Percentiles rank a stretch among this genome's conserved stretches.
Conservation (phyloP, 768 basidiomycete genomes). For the Strobilomyces confusus region DNA sequence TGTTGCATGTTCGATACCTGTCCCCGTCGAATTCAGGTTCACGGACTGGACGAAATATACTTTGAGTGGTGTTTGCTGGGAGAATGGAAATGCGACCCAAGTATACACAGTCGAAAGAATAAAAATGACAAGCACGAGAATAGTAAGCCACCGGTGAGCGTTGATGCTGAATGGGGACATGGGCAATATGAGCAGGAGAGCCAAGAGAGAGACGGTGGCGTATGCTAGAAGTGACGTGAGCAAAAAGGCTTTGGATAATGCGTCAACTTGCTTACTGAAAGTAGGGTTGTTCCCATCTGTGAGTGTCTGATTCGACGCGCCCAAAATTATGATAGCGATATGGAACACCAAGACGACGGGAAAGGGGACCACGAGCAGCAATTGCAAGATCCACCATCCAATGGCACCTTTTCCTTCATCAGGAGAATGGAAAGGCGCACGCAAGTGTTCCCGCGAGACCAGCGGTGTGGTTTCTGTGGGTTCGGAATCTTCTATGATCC, state of each 20-base stretch:
- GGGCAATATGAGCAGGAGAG: slow-evolving; percentile 52
- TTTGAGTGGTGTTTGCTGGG: slow-evolving; percentile 56
- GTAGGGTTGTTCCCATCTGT: slow-evolving; percentile 55
- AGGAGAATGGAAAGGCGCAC: not conserved
- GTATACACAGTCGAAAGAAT: slow-evolving; percentile 41
- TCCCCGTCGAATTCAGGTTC: slow-evolving; percentile 35
- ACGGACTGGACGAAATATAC: slow-evolving; percentile 67
- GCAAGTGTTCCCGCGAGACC: slow-evolving; percentile 32
- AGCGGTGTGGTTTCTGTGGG: slow-evolving; percentile 59
- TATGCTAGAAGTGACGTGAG: slow-evolving; percentile 43
- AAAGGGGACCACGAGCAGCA: slow-evolving; percentile 50
- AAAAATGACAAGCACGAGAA: slow-evolving; percentile 39
- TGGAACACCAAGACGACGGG: slow-evolving; percentile 53
- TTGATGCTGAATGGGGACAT: slow-evolving; percentile 62
- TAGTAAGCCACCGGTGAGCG: slow-evolving; percentile 37
- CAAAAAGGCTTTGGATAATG: not conserved
- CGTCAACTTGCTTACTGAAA: slow-evolving; percentile 37
- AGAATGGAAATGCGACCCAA: slow-evolving; percentile 59
- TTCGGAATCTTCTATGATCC: slow-evolving; percentile 35
- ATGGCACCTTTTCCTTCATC: slow-evolving; percentile 19
- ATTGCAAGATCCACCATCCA: slow-evolving; percentile 58
- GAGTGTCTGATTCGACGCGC: slow-evolving; percentile 52
- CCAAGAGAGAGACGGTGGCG: slow-evolving; percentile 39
- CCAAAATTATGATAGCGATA: slow-evolving; percentile 43
- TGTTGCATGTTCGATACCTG: slow-evolving; percentile 28